Percentiles rank a stretch among this genome's conserved stretches.
Evolutionary conservation across 176 grass and related monocot genomes (phyloP).

Genomic region (Aechmea fasciata): DNA sequence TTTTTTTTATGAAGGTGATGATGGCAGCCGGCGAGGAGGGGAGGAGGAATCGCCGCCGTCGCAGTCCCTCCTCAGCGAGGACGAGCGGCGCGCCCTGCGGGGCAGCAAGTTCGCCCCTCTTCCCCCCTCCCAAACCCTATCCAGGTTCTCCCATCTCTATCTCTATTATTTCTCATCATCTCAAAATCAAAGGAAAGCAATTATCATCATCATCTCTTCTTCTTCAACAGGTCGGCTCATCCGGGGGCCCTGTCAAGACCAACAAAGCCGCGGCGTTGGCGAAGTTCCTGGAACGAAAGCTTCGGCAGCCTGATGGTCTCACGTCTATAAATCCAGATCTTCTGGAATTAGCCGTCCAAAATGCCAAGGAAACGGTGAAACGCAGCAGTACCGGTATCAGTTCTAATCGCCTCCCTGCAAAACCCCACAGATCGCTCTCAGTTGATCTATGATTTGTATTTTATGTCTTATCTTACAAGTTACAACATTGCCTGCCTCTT

Average conservation of each 20-base stretch:
- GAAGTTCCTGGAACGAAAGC: conserved; percentile 95
- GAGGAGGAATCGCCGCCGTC: not conserved
- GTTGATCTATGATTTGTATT: not conserved
- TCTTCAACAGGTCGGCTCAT: conserved; percentile 62
- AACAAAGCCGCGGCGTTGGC: conserved; percentile 98
- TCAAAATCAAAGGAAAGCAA: no score
- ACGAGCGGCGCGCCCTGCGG: conserved; percentile 67
- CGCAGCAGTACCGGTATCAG: conserved; percentile 43
- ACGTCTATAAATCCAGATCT: conserved; percentile 69
- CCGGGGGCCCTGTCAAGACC: conserved; percentile 82
- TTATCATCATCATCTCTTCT: conserved; percentile 9
- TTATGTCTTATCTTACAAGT: not conserved
- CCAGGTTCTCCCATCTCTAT: conserved; percentile 30
- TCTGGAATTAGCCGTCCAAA: conserved; percentile 71
- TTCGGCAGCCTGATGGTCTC: conserved; percentile 80
- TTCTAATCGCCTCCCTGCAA: not conserved
- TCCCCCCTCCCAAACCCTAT: conserved; percentile 24
- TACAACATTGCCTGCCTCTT: not conserved
- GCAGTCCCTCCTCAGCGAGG: conserved; percentile 41
- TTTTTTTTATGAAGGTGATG: not conserved
- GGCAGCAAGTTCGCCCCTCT: conserved; percentile 92
- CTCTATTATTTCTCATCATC: not conserved
- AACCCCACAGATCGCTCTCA: no score
- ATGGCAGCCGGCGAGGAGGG: conserved; percentile 23
- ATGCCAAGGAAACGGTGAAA: conserved; percentile 70